Base-by-base conservation (phyloP, 2,329 filamentous ascomycete species). In the Reticulascus tulasneorum region DNA sequence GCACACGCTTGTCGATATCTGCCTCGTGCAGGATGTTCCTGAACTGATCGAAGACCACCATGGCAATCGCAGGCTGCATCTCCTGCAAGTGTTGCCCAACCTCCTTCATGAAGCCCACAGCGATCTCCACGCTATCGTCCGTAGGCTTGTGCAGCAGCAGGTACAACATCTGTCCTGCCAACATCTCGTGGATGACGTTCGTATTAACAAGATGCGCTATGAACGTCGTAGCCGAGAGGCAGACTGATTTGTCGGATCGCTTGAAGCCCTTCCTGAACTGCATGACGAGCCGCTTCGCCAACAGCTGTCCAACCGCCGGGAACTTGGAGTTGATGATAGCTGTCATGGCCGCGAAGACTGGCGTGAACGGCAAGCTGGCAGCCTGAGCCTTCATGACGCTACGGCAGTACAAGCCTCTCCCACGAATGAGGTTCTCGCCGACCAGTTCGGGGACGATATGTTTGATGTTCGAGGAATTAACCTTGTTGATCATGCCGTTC, bases 371-470 rank as follows among this genome's bases (percentile, higher is more conserved):
- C 59, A 97, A 74, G 71, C 87, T 94, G 9, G 91, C 89, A 11
- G 91, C 89, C 66, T 98, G 93, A 1, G 93, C 93, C 69, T 97
- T 97, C 89, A 97, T 95, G 54, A 98, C 93, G 50, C 87, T 91
- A 46, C 93, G 79, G 64, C 91, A 96, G 62, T 97, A 96, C 42
- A 98, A 66, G 15, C 93, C 93, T 41, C 93, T 77, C 7, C 93
- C 93, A 39, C 93, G 83, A 25, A 98, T 74, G 51, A 98, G 65
- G 58, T 98, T 98, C 71, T 98, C 93, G 32, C 81, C 79, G 63
- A 98, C 98, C 29, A 98, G 73, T 65, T 98, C 93, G 2, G 91
- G 91, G 17, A 97, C 89, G 45, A 98, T 96, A 56, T 86, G 78
- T 64, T 98, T 97, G 74, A 98, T 97, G 62, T 98, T 98, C 22